A percentile compares a stretch with the other conserved stretches of the same genome.
Conservation (phyloP, 768 basidiomycete genomes). For the Termitomyces titanicus region DNA sequence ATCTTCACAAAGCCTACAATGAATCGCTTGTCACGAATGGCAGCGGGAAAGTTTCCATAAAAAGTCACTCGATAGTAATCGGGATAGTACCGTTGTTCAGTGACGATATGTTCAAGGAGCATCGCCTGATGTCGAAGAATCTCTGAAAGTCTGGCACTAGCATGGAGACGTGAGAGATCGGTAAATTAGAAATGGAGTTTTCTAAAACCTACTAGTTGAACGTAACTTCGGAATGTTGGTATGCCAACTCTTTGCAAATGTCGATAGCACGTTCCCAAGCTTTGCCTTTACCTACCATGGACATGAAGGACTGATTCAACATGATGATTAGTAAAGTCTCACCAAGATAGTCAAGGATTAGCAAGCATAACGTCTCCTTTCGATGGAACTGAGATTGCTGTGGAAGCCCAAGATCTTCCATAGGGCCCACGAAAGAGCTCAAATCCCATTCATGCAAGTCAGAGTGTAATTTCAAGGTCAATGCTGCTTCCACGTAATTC, state of each 20-base stretch:
- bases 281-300: constrained; percentile 76
- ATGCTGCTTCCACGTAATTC: constrained; percentile 89
- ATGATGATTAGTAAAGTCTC: constrained; percentile 1
- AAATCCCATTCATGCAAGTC: constrained; percentile 92
- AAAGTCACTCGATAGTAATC: constrained; percentile 94
- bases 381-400: constrained; percentile 93
- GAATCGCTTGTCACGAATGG: constrained; percentile 86
- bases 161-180: not conserved
- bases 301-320: not conserved
- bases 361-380: constrained; percentile 87
- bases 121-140: constrained; percentile 86
- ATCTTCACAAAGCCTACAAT: constrained; percentile 53
- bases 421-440: constrained; percentile 74
- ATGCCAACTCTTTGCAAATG: constrained; percentile 87
- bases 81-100: constrained; percentile 79
- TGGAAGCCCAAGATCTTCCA: constrained; percentile 87
- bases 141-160: constrained; percentile 76
- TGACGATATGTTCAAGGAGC: constrained; percentile 81
- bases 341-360: constrained; percentile 95
- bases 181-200: not conserved
- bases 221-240: constrained; percentile 84
- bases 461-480: constrained; percentile 91
- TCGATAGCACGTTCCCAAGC: constrained; percentile 96
- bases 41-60: constrained; percentile 86
- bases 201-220: constrained; percentile 74